Conservation (phyloP, 345 rosid species). For the Gossypium herbaceum region DNA sequence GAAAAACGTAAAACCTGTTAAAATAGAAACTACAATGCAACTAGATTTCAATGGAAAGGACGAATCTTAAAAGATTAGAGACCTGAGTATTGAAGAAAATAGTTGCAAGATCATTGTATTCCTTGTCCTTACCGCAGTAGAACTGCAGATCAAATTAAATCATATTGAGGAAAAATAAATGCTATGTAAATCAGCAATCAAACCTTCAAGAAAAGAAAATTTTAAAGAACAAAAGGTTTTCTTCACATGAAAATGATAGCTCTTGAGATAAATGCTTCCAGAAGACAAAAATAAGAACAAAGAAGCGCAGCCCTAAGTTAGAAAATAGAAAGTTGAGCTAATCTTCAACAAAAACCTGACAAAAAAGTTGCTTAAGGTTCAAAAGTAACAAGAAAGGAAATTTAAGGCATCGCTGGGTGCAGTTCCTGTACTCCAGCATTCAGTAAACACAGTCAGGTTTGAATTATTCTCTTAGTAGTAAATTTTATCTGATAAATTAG, state of each 20-base stretch:
- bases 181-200: neutral
- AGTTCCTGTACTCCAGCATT: neutral
- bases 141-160: slow-evolving; percentile 46
- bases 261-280: neutral
- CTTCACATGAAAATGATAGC: neutral
- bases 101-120: slow-evolving; percentile 96
- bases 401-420: neutral
- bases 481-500: neutral
- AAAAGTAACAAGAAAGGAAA: neutral
- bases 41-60: slow-evolving; percentile 7
- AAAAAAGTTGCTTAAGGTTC: neutral
- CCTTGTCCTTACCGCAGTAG: slow-evolving; percentile 73
- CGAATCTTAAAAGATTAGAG: neutral
- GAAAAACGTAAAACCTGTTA: slow-evolving; percentile 8
- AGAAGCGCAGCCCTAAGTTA: neutral
- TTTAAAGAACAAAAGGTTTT: neutral
- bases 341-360: neutral
- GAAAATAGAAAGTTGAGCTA: neutral
- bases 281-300: neutral
- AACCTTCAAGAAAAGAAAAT: neutral
- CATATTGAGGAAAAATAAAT: slow-evolving; percentile 5
- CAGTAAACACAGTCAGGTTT: neutral
- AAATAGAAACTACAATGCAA: slow-evolving; percentile 8
- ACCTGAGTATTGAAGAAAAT: slow-evolving; percentile 99
- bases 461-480: neutral